These are phyloP conservation scores for Psidium guajava DNA, from an alignment of 345 rosid species.

Conservation along the genomic window DNA sequence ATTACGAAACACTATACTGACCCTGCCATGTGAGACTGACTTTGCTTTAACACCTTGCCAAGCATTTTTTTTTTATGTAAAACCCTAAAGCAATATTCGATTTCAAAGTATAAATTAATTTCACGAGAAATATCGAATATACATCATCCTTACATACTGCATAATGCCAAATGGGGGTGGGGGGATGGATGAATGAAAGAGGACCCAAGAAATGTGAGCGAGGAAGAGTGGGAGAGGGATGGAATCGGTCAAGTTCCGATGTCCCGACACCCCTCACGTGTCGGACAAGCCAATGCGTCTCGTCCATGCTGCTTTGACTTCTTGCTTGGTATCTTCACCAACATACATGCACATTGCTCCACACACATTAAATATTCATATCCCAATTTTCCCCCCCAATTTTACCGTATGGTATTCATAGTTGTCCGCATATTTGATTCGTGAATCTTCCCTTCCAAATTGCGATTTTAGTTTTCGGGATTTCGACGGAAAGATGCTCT, in stretches of 20 bases:
- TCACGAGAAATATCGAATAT: not conserved
- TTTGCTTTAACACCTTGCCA: not conserved
- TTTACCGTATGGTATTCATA: not conserved
- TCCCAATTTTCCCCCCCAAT: not conserved
- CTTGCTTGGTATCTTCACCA: not conserved
- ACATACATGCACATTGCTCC: not conserved
- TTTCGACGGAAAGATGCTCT: not conserved
- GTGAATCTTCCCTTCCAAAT: not conserved
- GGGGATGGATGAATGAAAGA: not conserved
- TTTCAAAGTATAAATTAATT: not conserved
- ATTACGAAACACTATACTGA: not conserved
- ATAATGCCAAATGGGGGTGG: not conserved
- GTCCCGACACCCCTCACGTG: conserved; percentile 29
- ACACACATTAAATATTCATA: not conserved
- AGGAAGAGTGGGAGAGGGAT: not conserved
- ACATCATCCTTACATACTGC: not conserved
- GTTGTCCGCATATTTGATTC: not conserved
- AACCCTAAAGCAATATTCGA: not conserved
- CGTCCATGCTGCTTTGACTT: conserved; percentile 6
- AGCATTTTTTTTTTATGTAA: not conserved
- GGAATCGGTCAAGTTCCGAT: conserved; percentile 11
- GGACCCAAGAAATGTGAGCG: not conserved
- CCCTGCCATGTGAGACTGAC: not conserved
- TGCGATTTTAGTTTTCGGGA: not conserved
- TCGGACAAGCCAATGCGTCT: conserved; percentile 1